A percentile compares a stretch with the other conserved stretches of the same genome.
Evolutionary conservation across 2,329 filamentous ascomycete genomes (phyloP).

Genomic region (Mariannaea elegans): DNA sequence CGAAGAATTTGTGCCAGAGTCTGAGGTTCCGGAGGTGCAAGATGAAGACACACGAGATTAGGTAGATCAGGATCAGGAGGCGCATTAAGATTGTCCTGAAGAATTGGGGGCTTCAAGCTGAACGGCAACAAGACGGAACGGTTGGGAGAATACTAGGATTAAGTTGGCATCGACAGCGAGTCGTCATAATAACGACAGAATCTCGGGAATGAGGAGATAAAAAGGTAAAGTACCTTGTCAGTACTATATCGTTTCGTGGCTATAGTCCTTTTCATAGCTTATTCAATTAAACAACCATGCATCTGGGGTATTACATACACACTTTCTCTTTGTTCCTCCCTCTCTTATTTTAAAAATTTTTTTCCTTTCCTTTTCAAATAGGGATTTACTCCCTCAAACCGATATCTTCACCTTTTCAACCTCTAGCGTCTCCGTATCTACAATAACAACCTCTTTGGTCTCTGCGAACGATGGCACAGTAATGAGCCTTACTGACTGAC

Average conservation of each 20-base stretch:
- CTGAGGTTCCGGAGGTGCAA: too few relatives aligned
- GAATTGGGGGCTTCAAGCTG: too few relatives aligned
- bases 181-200: too few relatives aligned
- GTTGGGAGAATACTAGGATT: too few relatives aligned
- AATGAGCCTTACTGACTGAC: constrained; percentile 80
- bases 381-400: constrained; percentile 14
- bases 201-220: too few relatives aligned
- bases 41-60: too few relatives aligned
- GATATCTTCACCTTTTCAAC: constrained; percentile 73
- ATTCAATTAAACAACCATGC: background rate
- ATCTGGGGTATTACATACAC: constrained; percentile 18
- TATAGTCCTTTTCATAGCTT: background rate
- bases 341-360: background rate
- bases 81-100: too few relatives aligned
- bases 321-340: background rate
- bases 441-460: constrained; percentile 80
- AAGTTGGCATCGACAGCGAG: too few relatives aligned
- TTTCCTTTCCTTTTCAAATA: background rate
- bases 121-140: too few relatives aligned
- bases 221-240: too few relatives aligned
- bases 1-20: background rate
- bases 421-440: constrained; percentile 87
- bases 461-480: constrained; percentile 83
- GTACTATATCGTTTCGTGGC: background rate
- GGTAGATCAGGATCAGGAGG: too few relatives aligned